Base-by-base conservation (phyloP, 345 rosid species). In the Brassica nigra region DNA sequence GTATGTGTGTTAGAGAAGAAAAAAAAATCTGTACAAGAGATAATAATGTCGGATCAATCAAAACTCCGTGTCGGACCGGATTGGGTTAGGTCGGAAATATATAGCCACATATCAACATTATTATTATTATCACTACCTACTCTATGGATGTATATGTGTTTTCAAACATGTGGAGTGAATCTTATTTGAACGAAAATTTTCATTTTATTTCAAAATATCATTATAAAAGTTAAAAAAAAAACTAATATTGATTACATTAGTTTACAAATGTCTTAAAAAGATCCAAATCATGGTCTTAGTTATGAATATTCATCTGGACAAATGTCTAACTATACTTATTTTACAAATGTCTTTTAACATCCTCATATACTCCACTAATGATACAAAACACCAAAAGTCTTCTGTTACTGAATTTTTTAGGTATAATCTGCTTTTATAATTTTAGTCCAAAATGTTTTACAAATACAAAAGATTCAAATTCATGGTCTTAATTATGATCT, bases 11-110 rank as follows among this genome's bases (percentile, higher is more conserved):
- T 14, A 52, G 4, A 52, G 16, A n/a, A 52, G 8, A 49, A 12
- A 30, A 18, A 18, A 2, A 15, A 29, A 58, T 5, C 3, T 47
- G 57, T 63, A 33, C 8, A 20, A 62, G 23, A 23, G 18, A 49
- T 62, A 33, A 34, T 47, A 5, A 49, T 61, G 61, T 66, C 18
- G 2, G 67, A 39, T 37, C 37, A 52, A 75, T 33, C 55, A 11
- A 36, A 29, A 39, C 18, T 58, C 8, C 29, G 33, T 76, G 68
- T 39, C 62, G 74, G 63, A 77, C 9, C 73, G 30, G 34, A 33
- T 52, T 55, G 78, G 62, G 64, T n/a, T 55, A 52, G 16, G 29
- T 54, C 67, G 57, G 15, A 66, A 54, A 5, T 9, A 54, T 15
- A 15, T 18, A 6, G 59, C 37, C 39, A 66, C 16, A 28, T 73